These are phyloP conservation scores for Tolypocladium sp. DNA, from an alignment of 2,329 filamentous ascomycete genomes.

Conservation along the genomic window DNA sequence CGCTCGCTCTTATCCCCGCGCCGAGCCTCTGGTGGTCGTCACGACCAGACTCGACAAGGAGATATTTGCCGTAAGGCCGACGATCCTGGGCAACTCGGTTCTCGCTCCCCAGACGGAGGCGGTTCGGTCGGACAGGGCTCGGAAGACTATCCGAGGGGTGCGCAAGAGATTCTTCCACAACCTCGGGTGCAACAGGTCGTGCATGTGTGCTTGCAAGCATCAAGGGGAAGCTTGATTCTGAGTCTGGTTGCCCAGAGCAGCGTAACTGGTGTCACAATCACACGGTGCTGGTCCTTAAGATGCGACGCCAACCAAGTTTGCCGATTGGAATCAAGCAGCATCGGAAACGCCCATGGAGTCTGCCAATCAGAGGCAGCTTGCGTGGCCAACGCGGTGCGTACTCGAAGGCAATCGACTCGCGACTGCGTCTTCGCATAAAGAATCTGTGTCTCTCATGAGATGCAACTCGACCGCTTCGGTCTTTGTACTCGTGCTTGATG, in stretches of 20 bases:
- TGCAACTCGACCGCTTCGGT: neutral
- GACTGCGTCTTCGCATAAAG: neutral
- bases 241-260: too few relatives aligned
- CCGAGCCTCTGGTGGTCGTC: neutral
- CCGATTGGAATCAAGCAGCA: neutral
- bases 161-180: neutral
- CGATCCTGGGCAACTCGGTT: neutral
- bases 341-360: neutral
- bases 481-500: neutral
- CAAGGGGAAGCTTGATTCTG: too few relatives aligned
- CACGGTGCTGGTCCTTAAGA: neutral
- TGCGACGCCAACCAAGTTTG: neutral
- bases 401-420: neutral
- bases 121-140: neutral
- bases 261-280: neutral
- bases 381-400: neutral
- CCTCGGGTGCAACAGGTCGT: too few relatives aligned
- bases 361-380: too few relatives aligned
- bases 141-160: neutral
- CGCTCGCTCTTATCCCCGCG: neutral
- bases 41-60: neutral
- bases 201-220: too few relatives aligned
- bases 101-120: neutral
- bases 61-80: neutral
- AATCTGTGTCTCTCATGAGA: neutral